These are phyloP conservation scores for baker's yeast (Saccharomyces cerevisiae) DNA, from an alignment of 805 yeast species.

Conservation along the genomic window DNA sequence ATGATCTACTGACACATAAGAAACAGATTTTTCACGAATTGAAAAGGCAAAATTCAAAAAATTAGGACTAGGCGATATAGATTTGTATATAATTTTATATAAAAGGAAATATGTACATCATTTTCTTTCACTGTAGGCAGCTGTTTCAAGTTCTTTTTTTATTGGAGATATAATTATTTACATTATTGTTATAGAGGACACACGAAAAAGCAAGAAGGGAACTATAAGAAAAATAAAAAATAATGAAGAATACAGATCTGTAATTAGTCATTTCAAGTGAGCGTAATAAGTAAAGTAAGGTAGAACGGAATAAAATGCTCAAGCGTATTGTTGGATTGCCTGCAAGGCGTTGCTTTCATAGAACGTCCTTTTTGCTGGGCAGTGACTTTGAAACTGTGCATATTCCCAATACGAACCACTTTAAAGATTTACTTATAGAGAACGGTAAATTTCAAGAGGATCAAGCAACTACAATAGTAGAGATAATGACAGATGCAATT, in stretches of 20 bases:
- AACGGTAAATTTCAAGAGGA: constrained; percentile 61
- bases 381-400: constrained; percentile 30
- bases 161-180: background rate
- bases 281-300: background rate
- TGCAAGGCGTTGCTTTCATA: constrained; percentile 8
- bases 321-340: constrained; percentile 4
- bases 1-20: constrained; percentile 54
- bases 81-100: background rate
- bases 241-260: background rate
- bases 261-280: background rate
- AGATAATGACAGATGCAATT: constrained; percentile 62
- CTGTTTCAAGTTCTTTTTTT: background rate
- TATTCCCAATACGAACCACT: constrained; percentile 64
- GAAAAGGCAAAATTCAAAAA: constrained; percentile 26
- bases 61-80: background rate
- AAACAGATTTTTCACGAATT: constrained; percentile 59
- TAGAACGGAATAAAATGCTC: background rate
- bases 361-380: background rate
- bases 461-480: constrained; percentile 76
- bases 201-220: background rate
- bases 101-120: background rate
- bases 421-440: constrained; percentile 52
- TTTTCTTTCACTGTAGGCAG: background rate
- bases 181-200: background rate
- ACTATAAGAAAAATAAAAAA: background rate